Evolutionary conservation across 495 filamentous ascomycete genomes (phyloP).

Genomic region (Trichoderma parareesei): DNA sequence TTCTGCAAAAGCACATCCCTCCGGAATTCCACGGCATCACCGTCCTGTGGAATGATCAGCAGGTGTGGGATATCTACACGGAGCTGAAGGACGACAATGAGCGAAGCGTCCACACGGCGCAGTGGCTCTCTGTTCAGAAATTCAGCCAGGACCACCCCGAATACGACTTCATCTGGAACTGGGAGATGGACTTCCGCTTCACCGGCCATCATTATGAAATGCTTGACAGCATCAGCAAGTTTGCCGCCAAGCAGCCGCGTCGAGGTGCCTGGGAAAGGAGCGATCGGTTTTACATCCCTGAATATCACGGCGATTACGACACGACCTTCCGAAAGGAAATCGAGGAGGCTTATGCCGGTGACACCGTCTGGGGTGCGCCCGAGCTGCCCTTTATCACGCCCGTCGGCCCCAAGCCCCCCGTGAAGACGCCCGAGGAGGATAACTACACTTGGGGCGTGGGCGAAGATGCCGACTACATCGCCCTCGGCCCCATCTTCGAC

Average conservation of each 20-base stretch:
- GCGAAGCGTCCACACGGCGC: constrained; percentile 34
- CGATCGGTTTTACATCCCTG: constrained; percentile 62
- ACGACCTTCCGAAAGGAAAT: constrained; percentile 44
- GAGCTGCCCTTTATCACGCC: constrained; percentile 45
- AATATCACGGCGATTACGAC: constrained; percentile 50
- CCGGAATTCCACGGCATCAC: constrained; percentile 58
- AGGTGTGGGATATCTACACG: constrained; percentile 52
- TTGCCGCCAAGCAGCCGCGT: constrained; percentile 54
- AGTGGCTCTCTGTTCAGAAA: constrained; percentile 53
- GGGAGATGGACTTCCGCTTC: constrained; percentile 65
- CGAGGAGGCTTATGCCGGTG: constrained; percentile 32
- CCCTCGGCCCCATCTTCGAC: constrained; percentile 62
- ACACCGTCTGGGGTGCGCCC: constrained; percentile 57
- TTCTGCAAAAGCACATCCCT: constrained; percentile 49
- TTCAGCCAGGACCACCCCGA: constrained; percentile 62
- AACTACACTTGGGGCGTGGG: constrained; percentile 64
- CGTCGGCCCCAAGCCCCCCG: constrained; percentile 51
- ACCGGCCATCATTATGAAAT: constrained; percentile 66
- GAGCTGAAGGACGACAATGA: constrained; percentile 33
- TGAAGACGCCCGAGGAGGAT: constrained; percentile 45
- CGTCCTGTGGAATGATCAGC: constrained; percentile 56
- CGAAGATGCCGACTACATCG: constrained; percentile 70
- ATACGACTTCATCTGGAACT: constrained; percentile 71
- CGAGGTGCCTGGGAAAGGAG: constrained; percentile 69
- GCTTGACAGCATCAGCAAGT: constrained; percentile 49